Base-by-base conservation (phyloP, 768 basidiomycete species). In the Suillus fuscotomentosus region DNA sequence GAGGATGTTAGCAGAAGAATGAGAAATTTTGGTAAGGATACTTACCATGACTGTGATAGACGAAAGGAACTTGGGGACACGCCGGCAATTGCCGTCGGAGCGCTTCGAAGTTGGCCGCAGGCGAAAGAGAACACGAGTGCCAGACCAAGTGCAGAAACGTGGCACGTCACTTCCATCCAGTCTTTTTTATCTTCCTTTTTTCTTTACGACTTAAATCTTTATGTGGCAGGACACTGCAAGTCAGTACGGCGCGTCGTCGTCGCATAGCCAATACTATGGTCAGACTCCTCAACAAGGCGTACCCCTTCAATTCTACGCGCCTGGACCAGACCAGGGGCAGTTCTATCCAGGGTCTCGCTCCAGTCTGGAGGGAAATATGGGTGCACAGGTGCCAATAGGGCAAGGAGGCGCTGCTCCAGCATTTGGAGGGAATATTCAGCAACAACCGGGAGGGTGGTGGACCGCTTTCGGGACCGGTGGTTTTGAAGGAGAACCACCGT, bases 381-480 rank as follows among this genome's bases (percentile, higher is more conserved):
- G 83, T 20, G 68, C 78, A 15, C 88, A 90, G 66, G 84, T 84
- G 38, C 74, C 82, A 42, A 84, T 88, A 53, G 69, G 81, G 11
- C 78, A 80, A 31, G 81, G 78, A 3, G 78, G 77, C 8, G 80
- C 79, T 51, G 74, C 80, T 9, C 80, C 83, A 54, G 75, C 79
- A 0, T 93, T 86, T 70, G 86, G 86, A 5, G 91, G 94, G 38
- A 88, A 83, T 72, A 94, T 95, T 48, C 89, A 92, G 70, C 63
- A 62, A 43, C 74, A 83, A 3, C 79, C 81, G 24, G 91, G 90
- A 3, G 85, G 86, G 20, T 98, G 95, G 95, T 95, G 94, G 92
- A 92, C 92, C 31, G 95, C 95, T 41, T 97, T 98, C 80, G 95
- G 95, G 39, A 95, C 94, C 2, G 95, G 94, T 60, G 95, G 94